Base-by-base conservation (phyloP, 169 alveolate species). In the Cryptosporidium muris region DNA sequence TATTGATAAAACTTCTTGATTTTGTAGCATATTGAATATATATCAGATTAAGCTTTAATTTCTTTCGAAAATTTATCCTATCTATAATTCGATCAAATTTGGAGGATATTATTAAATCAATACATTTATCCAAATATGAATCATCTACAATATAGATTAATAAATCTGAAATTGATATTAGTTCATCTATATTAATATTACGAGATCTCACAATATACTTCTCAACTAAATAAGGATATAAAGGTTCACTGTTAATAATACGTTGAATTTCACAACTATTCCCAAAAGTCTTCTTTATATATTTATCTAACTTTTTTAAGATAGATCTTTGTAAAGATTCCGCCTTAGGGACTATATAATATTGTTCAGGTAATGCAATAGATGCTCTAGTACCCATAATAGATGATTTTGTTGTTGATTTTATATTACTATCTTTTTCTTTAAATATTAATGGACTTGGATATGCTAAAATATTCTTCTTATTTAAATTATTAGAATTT, bases 1-100 rank as follows among this genome's bases (percentile, higher is more conserved):
- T 36, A 48, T 74, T 74, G 7, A 74, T 51, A 14, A 74, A 74
- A 65, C 54, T 65, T 52, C 89, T 81, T 4, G 89, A 81, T 49
- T 66, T 67, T 0, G 89, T 81, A 16, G 89, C 89, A 48, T 64
- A 65, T 37, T 81, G 85, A 40, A 74, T 74, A 45, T 74, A 74
- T 56, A 36, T 56, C 25, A 74, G 85, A 58, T 74, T 74, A 9
- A 40, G 4, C 34, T 51, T 62, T 11, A 74, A 68, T 45, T 74
- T 74, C 25, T 42, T 38, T 11, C 74, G 58, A 64, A 74, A 74
- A 47, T 40, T 52, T 11, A 7, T 16, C 52, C 38, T 16, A 65
- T 80, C 89, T 6, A 36, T 51, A 16, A 81, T 81, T 74, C 85
- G 38, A 48, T 37, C 48, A 14, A 49, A 34, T 42, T 74, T 74